phyloP scores from a whole-genome alignment of 495 filamentous ascomycete species.

The Wilcoxina mikolae region DNA sequence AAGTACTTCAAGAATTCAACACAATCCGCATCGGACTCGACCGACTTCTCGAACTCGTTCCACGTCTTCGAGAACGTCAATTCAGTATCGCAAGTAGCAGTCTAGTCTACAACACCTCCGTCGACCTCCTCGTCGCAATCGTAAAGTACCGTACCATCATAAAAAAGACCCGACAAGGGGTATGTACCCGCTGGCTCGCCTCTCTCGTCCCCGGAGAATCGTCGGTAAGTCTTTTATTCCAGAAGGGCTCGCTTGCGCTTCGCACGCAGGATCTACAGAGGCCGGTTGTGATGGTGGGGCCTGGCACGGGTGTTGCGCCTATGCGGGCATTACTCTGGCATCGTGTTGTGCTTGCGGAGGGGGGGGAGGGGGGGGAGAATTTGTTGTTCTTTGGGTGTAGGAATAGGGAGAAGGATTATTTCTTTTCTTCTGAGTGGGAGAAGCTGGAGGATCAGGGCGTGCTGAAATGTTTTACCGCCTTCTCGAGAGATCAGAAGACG shows the following conservation, averaged over 20 bases:
- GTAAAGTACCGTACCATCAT: slow-evolving; percentile 85
- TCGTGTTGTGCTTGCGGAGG: slow-evolving; percentile 30
- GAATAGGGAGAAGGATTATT: slow-evolving; percentile 57
- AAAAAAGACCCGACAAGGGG: slow-evolving; percentile 67
- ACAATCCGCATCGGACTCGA: slow-evolving; percentile 67
- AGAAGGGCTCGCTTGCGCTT: slow-evolving; percentile 9
- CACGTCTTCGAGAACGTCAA: slow-evolving; percentile 58
- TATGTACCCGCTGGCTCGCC: slow-evolving; percentile 77
- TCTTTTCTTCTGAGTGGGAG: slow-evolving; percentile 64
- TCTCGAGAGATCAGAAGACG: slow-evolving; percentile 56
- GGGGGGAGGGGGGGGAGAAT: slow-evolving; percentile 4
- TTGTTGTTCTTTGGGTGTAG: slow-evolving; percentile 62
- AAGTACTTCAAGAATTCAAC: slow-evolving; percentile 81
- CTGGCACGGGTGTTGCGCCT: slow-evolving; percentile 84
- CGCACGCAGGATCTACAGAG: slow-evolving; percentile 30
- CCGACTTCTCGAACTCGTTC: slow-evolving; percentile 53
- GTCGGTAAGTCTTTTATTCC: slow-evolving; percentile 41
- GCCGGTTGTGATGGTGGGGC: slow-evolving; percentile 66
- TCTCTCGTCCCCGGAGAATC: slow-evolving; percentile 42
- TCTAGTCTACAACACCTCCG: slow-evolving; percentile 29
- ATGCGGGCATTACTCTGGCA: slow-evolving; percentile 69
- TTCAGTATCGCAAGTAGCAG: slow-evolving; percentile 57
- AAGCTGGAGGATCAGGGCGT: slow-evolving; percentile 29
- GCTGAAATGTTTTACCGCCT: slow-evolving; percentile 51
- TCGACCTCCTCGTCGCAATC: slow-evolving; percentile 77